A percentile compares a stretch with the other conserved stretches of the same genome.
Conservation (phyloP, 106 monocot species). For the Narthecium ossifragum region DNA sequence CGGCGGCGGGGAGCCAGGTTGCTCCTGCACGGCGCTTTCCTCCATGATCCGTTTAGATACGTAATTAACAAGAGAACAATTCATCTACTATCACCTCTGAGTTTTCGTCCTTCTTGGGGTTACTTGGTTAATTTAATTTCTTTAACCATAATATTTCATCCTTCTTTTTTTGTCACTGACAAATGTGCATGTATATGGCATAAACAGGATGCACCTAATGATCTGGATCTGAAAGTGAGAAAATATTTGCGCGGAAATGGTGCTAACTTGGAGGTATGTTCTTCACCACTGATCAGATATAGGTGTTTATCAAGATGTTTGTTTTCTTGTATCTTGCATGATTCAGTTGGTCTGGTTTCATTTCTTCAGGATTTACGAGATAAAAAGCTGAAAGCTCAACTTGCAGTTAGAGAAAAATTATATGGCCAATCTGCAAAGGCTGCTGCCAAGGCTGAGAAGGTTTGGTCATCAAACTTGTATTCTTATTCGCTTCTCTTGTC, state of each 20-base stretch:
- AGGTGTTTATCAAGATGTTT: background rate
- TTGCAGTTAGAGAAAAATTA: constrained; percentile 57
- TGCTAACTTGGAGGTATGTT: constrained; percentile 58
- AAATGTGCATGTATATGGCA: background rate
- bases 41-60: no score
- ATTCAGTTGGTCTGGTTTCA: background rate
- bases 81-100: background rate
- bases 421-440: constrained; percentile 79
- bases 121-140: background rate
- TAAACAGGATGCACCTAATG: constrained; percentile 50
- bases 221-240: constrained; percentile 46
- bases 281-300: background rate
- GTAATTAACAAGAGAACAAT: background rate
- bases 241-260: constrained; percentile 80
- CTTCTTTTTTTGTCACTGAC: background rate
- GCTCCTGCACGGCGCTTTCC: no score
- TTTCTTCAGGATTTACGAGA: constrained; percentile 54
- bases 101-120: background rate
- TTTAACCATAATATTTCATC: background rate
- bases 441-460: constrained; percentile 91
- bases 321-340: background rate
- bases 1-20: no score
- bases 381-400: constrained; percentile 84
- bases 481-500: background rate
- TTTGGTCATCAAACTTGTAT: constrained; percentile 10